Evolutionary conservation across 805 yeast species (phyloP).

Genomic region (Saccharomycodes ludwigii): DNA sequence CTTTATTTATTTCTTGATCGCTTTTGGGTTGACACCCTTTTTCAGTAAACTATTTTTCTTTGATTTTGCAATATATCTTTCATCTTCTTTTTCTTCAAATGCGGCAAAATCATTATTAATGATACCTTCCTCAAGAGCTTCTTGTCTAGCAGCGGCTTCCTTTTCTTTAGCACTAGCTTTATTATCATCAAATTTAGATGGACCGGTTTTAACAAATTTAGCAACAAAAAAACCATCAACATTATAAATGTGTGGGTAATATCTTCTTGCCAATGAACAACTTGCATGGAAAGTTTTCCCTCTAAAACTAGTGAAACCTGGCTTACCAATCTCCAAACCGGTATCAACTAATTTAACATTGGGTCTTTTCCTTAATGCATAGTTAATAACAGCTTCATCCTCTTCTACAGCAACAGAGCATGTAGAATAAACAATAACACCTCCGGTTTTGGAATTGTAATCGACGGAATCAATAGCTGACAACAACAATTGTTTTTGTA

Average conservation of each 20-base stretch:
- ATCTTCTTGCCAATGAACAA: constrained; percentile 76
- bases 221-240: constrained; percentile 99
- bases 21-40: constrained; percentile 62
- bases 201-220: constrained; percentile 80
- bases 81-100: constrained; percentile 69
- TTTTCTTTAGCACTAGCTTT: constrained; percentile 84
- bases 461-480: constrained; percentile 97
- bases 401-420: constrained; percentile 98
- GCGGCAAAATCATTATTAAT: constrained; percentile 78
- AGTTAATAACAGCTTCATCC: constrained; percentile 97
- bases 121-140: constrained; percentile 69
- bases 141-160: constrained; percentile 70
- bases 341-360: constrained; percentile 90
- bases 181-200: constrained; percentile 74
- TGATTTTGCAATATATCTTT: constrained; percentile 54
- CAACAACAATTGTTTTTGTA: constrained; percentile 84
- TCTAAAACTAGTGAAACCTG: constrained; percentile 85
- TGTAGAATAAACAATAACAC: constrained; percentile 89
- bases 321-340: constrained; percentile 87
- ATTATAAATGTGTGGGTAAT: constrained; percentile 96
- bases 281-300: constrained; percentile 82
- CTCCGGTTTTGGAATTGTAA: constrained; percentile 85
- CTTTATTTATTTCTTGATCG: constrained; percentile 11
- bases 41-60: constrained; percentile 52
- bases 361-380: constrained; percentile 91